phyloP scores from a whole-genome alignment of 1,139 yeast species.

The Blastobotrys aristatus region DNA sequence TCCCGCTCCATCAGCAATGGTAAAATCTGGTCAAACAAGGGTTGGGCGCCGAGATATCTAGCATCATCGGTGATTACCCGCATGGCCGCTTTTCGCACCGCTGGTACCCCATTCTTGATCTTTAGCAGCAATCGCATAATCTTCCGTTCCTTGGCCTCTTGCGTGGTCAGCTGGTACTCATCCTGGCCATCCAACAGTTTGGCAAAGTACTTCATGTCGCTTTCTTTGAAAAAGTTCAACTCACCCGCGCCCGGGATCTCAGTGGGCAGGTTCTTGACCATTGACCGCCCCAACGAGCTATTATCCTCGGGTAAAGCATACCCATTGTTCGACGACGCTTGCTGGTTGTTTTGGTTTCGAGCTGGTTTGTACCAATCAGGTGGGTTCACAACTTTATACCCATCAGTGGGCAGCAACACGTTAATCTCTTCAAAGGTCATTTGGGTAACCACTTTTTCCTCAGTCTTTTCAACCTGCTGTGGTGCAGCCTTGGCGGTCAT shows the following conservation, averaged over 20 bases:
- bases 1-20: constrained; percentile 71
- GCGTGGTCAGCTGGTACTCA: constrained; percentile 39
- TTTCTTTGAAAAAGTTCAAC: constrained; percentile 61
- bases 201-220: constrained; percentile 70
- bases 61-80: constrained; percentile 65
- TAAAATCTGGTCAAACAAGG: constrained; percentile 61
- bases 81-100: constrained; percentile 63
- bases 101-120: constrained; percentile 73
- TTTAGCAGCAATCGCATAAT: constrained; percentile 61
- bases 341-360: constrained; percentile 20
- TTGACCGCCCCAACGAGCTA: constrained; percentile 24
- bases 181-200: constrained; percentile 44
- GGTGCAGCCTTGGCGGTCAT: constrained; percentile 13
- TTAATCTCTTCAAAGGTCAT: constrained; percentile 46
- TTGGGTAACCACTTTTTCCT: constrained; percentile 1
- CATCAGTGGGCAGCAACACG: constrained; percentile 48
- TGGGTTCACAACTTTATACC: constrained; percentile 44
- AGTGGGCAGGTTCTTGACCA: constrained; percentile 38
- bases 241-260: constrained; percentile 63
- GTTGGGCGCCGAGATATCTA: constrained; percentile 59
- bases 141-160: constrained; percentile 55
- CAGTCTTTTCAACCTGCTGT: constrained; percentile 11
- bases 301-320: constrained; percentile 34
- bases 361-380: constrained; percentile 47
- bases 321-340: constrained; percentile 28